Conservation (phyloP, 1,284 basidiomycete species). For the Ustilago bromivora region DNA sequence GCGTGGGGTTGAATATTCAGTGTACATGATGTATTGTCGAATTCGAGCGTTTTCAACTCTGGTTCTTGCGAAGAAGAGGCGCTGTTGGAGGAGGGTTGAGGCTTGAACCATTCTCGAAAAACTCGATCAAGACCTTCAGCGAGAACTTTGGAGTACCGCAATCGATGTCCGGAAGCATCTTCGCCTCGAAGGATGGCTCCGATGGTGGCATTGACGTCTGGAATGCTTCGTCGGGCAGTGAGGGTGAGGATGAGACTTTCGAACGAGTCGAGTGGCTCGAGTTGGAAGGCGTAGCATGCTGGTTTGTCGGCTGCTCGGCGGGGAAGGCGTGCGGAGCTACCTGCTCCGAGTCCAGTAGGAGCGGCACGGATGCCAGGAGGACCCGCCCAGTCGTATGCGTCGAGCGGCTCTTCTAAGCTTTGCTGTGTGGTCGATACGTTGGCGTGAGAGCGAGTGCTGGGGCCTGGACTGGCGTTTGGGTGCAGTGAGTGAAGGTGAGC, state of each 20-base stretch:
- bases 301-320: conserved; percentile 24
- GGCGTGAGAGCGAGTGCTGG: background rate
- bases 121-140: conserved; percentile 59
- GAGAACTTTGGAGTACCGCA: conserved; percentile 51
- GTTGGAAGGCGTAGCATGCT: conserved; percentile 56
- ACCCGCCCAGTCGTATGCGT: conserved; percentile 56
- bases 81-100: background rate
- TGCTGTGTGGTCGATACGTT: conserved; percentile 2
- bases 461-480: conserved; percentile 3
- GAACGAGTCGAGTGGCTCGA: conserved; percentile 60
- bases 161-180: conserved; percentile 17
- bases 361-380: conserved; percentile 30
- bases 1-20: conserved; percentile 57
- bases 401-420: conserved; percentile 29
- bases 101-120: conserved; percentile 57
- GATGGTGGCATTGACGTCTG: conserved; percentile 25
- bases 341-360: conserved; percentile 3
- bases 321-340: background rate
- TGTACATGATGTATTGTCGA: conserved; percentile 52
- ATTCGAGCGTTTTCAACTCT: conserved; percentile 31
- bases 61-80: conserved; percentile 17
- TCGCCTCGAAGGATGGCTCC: conserved; percentile 31
- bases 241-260: conserved; percentile 57
- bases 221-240: conserved; percentile 25
- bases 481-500: conserved; percentile 25